Base-by-base conservation (phyloP, 768 basidiomycete genomes). In the Rhizopogon vesiculosus region DNA sequence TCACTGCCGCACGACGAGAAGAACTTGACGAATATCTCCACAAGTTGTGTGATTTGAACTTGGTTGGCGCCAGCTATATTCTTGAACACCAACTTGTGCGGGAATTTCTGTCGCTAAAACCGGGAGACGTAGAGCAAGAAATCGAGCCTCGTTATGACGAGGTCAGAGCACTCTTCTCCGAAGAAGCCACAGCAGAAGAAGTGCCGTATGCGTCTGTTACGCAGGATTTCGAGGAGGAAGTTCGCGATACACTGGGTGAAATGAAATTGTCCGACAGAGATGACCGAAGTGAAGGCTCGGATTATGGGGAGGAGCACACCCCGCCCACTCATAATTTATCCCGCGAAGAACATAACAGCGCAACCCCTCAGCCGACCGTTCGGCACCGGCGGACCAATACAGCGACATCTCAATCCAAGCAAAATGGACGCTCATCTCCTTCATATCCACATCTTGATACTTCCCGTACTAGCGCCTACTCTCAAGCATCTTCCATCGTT, bases 21-120 rank as follows among this genome's bases (percentile, higher is more conserved):
- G 97, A 98, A 65, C 79, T 99, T 29, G 90, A 97, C 64, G 86
- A 89, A 31, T 99, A 99, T 71, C 79, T 98, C 39, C 81, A 81
- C 64, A 83, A 84, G 52, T 78, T 99, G 13, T 89, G 92, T 67
- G 79, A 78, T 31, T 77, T 99, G 38, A 85, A 81, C 64, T 69
- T 73, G 54, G 73, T 75, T 15, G 86, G 86, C 3, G 86, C 84
- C 13, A 85, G 85, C 43, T 88, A 94, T 66, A 83, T 99, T 54
- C 74, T 97, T 25, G 86, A 93, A 58, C 84, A 93, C 66, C 73
- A 76, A 12, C 83, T 94, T 41, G 81, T 97, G 41, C 83, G 93
- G 53, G 79, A 81, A 52, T 99, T 98, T 71, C 78, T 98, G 53
- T 77, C 89, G 5, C 77, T 89, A 16, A 90, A 89, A 64, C 85